A percentile compares a stretch with the other conserved stretches of the same genome.
Evolutionary conservation across 2,329 filamentous ascomycete genomes (phyloP).

Genomic region (Thermomyces lanuginosus): DNA sequence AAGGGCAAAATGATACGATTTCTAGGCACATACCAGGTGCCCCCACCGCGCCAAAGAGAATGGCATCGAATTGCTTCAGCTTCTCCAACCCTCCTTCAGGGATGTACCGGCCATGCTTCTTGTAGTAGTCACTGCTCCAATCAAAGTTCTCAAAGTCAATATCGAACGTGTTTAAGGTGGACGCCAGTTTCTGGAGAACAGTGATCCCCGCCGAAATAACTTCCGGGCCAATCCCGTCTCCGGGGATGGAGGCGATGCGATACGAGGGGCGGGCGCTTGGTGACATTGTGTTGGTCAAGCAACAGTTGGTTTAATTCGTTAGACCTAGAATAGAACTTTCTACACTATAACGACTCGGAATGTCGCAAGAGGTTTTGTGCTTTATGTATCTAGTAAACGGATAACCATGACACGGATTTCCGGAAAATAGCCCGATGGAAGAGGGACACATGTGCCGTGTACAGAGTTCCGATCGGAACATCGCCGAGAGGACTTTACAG

Average conservation of each 20-base stretch:
- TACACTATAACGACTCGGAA: too few relatives aligned
- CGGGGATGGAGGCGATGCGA: constrained; percentile 48
- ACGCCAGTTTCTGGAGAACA: constrained; percentile 36
- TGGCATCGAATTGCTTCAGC: constrained; percentile 36
- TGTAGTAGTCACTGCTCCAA: constrained; percentile 34
- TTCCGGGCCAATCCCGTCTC: constrained; percentile 54
- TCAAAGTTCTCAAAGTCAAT: constrained; percentile 15
- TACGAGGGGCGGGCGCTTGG: constrained; percentile 14
- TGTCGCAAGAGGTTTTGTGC: too few relatives aligned
- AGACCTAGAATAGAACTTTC: too few relatives aligned
- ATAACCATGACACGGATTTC: too few relatives aligned
- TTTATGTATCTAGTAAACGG: too few relatives aligned
- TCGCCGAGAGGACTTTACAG: too few relatives aligned
- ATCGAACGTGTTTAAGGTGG: constrained; percentile 15
- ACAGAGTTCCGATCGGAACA: too few relatives aligned
- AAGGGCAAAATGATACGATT: neutral
- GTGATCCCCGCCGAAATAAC: constrained; percentile 48
- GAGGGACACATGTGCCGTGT: too few relatives aligned
- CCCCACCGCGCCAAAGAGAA: constrained; percentile 45
- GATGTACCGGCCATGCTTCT: constrained; percentile 38
- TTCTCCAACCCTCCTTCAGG: constrained; percentile 35
- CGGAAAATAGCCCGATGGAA: too few relatives aligned
- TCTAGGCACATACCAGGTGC: constrained; percentile 39
- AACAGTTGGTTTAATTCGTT: too few relatives aligned
- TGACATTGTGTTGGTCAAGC: too few relatives aligned